phyloP scores from a whole-genome alignment of 2,329 filamentous ascomycete genomes.

The Pseudocercospora cruenta region DNA sequence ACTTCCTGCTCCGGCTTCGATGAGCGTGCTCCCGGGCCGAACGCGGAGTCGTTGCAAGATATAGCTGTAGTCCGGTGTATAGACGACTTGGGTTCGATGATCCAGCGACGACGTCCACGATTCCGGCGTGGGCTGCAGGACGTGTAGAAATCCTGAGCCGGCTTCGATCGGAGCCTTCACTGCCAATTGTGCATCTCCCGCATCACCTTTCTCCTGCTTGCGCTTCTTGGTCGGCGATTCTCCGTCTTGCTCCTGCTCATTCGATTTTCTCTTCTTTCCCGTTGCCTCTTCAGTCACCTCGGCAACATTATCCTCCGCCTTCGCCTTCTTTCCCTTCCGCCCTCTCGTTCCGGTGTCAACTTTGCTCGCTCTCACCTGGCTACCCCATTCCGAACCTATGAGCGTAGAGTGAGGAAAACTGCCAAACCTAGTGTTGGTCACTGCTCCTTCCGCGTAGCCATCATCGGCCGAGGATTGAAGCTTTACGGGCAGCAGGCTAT shows the following conservation, averaged over 20 bases:
- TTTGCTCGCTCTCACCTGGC: constrained; percentile 83
- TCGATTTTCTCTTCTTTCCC: constrained; percentile 50
- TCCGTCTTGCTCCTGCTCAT: constrained; percentile 36
- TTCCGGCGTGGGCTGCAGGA: constrained; percentile 78
- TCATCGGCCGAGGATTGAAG: constrained; percentile 46
- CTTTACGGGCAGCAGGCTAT: constrained; percentile 77
- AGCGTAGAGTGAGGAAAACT: constrained; percentile 63
- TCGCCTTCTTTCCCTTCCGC: constrained; percentile 61
- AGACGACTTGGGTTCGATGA: constrained; percentile 83
- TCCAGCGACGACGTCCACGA: constrained; percentile 80
- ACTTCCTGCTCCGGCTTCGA: constrained; percentile 81
- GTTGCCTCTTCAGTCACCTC: constrained; percentile 1
- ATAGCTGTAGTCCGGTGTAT: constrained; percentile 85
- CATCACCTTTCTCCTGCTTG: constrained; percentile 21
- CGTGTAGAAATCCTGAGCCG: constrained; percentile 71
- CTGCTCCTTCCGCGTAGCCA: constrained; percentile 49
- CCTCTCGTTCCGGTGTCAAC: constrained; percentile 92
- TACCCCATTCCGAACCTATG: constrained; percentile 81
- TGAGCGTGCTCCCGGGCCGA: constrained; percentile 71
- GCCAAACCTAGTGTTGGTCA: constrained; percentile 88
- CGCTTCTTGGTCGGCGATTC: constrained; percentile 39
- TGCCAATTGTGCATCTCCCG: constrained; percentile 1
- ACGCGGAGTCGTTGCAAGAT: constrained; percentile 76
- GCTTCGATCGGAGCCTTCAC: constrained; percentile 59
- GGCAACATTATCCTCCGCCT: constrained; percentile 46